Conservation (phyloP, 176 grass and related monocot genomes). For the Oryza officinalis region DNA sequence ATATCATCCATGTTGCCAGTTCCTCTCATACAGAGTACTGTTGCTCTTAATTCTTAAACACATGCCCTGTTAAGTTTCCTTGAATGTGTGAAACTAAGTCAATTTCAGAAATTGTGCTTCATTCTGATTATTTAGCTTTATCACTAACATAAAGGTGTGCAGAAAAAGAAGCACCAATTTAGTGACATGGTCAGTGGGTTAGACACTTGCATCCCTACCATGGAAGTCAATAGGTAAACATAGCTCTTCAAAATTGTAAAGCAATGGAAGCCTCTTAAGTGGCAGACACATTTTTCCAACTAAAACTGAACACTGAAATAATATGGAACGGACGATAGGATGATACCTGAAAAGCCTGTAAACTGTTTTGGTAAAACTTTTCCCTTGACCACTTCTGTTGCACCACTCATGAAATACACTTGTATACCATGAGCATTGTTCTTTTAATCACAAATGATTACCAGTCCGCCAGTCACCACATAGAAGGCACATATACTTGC, state of each 20-base stretch:
- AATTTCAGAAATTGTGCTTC: slow-evolving; percentile 13
- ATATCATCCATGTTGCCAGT: slow-evolving; percentile 9
- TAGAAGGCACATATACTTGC: slow-evolving; percentile 82
- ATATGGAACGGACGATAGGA: background rate
- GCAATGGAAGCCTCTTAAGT: background rate
- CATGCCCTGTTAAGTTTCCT: background rate
- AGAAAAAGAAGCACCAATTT: background rate
- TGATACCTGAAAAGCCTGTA: slow-evolving; percentile 34
- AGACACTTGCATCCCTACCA: background rate
- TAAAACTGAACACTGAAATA: slow-evolving; percentile 21
- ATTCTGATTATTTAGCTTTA: background rate
- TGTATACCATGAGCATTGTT: background rate
- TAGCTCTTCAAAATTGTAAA: background rate
- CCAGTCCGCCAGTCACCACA: slow-evolving; percentile 71
- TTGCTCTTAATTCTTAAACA: background rate
- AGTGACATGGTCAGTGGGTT: background rate
- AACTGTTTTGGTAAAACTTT: slow-evolving; percentile 8
- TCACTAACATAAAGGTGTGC: background rate
- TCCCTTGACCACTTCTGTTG: slow-evolving; percentile 22
- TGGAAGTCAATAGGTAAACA: background rate
- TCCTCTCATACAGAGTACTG: background rate
- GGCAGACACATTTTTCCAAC: background rate
- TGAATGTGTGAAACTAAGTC: background rate
- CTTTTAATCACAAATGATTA: slow-evolving; percentile 16
- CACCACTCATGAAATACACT: slow-evolving; percentile 25